Base-by-base conservation (phyloP, 2,329 filamentous ascomycete species). In the Raffaelea deltoideospora region DNA sequence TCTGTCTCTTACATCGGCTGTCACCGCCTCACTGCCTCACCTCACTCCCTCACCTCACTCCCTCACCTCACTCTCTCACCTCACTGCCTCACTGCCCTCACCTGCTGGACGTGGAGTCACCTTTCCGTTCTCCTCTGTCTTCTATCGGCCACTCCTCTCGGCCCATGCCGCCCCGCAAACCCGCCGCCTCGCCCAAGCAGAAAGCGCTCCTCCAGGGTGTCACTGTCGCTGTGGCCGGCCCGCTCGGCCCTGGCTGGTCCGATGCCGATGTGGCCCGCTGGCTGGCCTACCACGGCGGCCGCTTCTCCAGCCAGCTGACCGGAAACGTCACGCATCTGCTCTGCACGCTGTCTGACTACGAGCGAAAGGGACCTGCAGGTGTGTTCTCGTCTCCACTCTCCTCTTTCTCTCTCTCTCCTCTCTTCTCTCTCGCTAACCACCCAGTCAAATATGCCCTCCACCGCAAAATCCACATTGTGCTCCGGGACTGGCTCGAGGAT, bases 301-400 rank as follows among this genome's bases (percentile, higher is more conserved):
- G 39, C 2, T 79, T 75, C 50, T 56, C 59, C 0, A 51, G 59
- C 1, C 56, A 62, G 1, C 55, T 84, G 15, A 62, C 61, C 20
- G 51, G 61, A 0, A 48, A 59, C 0, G 71, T 79, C 10, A 93
- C 85, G 0, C 85, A 93, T 54, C 58, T 94, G 0, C 64, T 94
- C 18, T 71, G 74, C 37, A 73, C 72, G 0, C 60, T 67, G 34
- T 64, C 73, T 24, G 69, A 76, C 14, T 86, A 73, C 53, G 6
- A 5, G 7, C 15, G 23, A 17, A 33, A 30, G 31, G n/a, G 7
- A 10, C 11, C 10, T 30, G 7, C n/a, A 10, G 27, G 10, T 31
- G 13, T 8, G 23, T 26, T 26, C 8, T 26, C 13, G n/a, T n/a
- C n/a, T n/a, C n/a, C n/a, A n/a, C 23, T 26, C 8, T 26, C 13